Evolutionary conservation across 768 basidiomycete genomes (phyloP), one percentile per base, ranked within the genome.

Genomic region (Pholiota molesta): DNA sequence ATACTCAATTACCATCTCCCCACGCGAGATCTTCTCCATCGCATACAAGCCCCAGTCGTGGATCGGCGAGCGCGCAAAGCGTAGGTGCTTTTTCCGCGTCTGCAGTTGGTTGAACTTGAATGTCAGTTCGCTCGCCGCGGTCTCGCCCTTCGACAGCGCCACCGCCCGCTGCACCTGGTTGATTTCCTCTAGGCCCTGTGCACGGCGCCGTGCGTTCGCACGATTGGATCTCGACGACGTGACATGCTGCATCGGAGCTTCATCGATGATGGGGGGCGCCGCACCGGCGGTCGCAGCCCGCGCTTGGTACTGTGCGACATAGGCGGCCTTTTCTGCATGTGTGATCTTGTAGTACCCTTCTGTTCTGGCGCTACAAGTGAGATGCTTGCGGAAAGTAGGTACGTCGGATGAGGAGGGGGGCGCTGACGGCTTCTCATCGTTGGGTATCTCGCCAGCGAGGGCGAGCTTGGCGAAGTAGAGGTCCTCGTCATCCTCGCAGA

Each of bases 1-100:
- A 71, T 99, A 99, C 78, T 99, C 97, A 75, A 99, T 98, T 31
- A 99, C 97, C 95, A 99, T 98, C 78, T 99, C 97, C 4, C 95
- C 95, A 39, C 85, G 79, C 6, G 91, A 86, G 66, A 99, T 98
- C 70, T 87, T 86, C 80, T 99, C 97, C 92, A 97, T 92, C 31
- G 97, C 96, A 73, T 98, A 99, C 70, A 99, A 73, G 4, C 97
- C 97, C 92, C 97, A 99, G 68, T 97, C 96, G 71, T 99, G 97
- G 62, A 99, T 99, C 17, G 95, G 95, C 26, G 93, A 95, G 44
- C 95, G 83, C 4, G 94, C 92, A 69, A 99, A 99, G 35, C 94
- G 89, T 37, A 99, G 84, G 69, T 97, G 95, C 79, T 99, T 99
- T 87, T 99, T 99, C 65, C 97, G 81, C 37, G 96, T 95, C 75